Evolutionary conservation across 106 monocot species (phyloP).

Genomic region (Dendrobium catenatum): DNA sequence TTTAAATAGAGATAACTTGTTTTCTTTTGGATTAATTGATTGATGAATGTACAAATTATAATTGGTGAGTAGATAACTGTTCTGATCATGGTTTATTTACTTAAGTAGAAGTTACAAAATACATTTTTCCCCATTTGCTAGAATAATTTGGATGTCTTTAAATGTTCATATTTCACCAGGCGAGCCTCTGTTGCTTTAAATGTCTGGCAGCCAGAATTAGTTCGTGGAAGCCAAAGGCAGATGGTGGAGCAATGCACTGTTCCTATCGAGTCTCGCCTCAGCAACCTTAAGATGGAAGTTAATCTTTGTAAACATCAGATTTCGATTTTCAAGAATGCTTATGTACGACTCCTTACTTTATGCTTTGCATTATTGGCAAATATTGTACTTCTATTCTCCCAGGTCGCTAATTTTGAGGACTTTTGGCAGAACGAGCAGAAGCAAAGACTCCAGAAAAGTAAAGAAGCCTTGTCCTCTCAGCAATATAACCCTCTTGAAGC

Average conservation of each 20-base stretch:
- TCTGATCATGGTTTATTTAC: no score
- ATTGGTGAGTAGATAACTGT: no score
- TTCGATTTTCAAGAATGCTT: conserved; percentile 40
- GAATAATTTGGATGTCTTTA: not conserved
- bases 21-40: no score
- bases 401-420: not conserved
- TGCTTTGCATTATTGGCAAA: not conserved
- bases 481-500: conserved; percentile 63
- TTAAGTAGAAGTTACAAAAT: no score
- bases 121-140: not conserved
- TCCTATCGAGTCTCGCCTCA: conserved; percentile 55
- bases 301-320: conserved; percentile 82
- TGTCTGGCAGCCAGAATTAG: conserved; percentile 91
- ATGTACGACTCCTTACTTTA: conserved; percentile 41
- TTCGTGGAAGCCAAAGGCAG: conserved; percentile 71
- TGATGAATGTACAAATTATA: no score
- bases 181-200: conserved; percentile 76
- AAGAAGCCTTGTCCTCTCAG: conserved; percentile 50
- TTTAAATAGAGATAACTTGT: no score
- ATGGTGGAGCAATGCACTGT: conserved; percentile 83
- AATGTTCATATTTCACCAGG: conserved; percentile 28
- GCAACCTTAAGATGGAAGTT: conserved; percentile 69
- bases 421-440: conserved; percentile 53
- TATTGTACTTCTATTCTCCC: not conserved
- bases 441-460: conserved; percentile 33